A percentile compares a stretch with the other conserved stretches of the same genome.
Conservation (phyloP, 169 alveolate species). For the Amoebophrya sp. region DNA sequence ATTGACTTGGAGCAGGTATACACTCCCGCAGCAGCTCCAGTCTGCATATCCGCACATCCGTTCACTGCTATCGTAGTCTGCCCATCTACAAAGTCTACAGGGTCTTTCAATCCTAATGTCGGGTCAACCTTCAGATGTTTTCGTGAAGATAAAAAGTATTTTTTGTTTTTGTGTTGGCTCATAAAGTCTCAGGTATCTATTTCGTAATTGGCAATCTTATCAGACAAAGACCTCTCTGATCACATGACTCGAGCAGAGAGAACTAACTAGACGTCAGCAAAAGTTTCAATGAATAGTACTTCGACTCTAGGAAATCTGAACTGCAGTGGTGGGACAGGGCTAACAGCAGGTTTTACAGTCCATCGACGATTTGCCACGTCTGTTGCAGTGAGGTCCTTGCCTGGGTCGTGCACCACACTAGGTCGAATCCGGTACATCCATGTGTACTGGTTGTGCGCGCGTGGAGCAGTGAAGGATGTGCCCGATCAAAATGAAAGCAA, state of each 20-base stretch:
- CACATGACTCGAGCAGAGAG: background rate
- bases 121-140: background rate
- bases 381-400: background rate
- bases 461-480: constrained; percentile 42
- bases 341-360: background rate
- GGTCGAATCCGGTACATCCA: constrained; percentile 67
- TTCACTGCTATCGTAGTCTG: constrained; percentile 59
- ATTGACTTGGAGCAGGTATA: constrained; percentile 62
- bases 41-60: constrained; percentile 60
- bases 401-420: constrained; percentile 42
- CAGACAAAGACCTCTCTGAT: background rate
- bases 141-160: background rate
- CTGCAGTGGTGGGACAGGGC: background rate
- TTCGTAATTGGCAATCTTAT: background rate
- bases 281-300: background rate
- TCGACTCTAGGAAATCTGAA: background rate
- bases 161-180: background rate
- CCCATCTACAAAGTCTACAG: constrained; percentile 58
- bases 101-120: background rate
- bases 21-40: constrained; percentile 59
- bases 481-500: too few species aligned
- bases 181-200: background rate
- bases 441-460: constrained; percentile 54
- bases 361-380: background rate
- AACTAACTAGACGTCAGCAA: too few species aligned